Base-by-base conservation (phyloP, 2,329 filamentous ascomycete species). In the Ascomycota sp. region DNA sequence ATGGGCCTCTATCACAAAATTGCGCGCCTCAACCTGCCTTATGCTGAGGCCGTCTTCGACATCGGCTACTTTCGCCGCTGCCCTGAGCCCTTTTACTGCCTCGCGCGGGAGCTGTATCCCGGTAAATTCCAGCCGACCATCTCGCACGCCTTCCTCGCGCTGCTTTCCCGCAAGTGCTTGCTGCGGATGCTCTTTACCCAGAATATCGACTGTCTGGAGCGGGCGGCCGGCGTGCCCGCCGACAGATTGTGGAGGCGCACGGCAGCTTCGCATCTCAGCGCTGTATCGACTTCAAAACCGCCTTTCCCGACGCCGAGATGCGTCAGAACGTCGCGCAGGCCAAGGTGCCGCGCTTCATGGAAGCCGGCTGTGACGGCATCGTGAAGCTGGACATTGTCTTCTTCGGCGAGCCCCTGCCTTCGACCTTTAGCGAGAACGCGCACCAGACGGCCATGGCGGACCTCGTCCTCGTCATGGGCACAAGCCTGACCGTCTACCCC, bases 351-450 rank as follows among this genome's bases (percentile, higher is more conserved):
- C 60, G 56, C 35, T 95, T 86, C 47, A 38, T 53, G 24, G 52
- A 56, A 4, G 44, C 57, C 7, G 47, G 55, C 13, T 95, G 86
- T 47, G 58, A 65, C 23, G 85, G 85, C 0, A 56, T 89, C 3
- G 81, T 94, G 23, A 94, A 94, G 54, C 85, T 85, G 0, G 81
- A 93, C 43, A 93, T 94, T 45, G 82, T 92, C 22, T 94, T 94
- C 55, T 94, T 93, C 41, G 83, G 83, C 30, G 83, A 85, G 47
- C 51, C 65, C 1, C 53, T 85, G 3, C 55, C 56, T 0, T 40
- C 44, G 24, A 36, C 38, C 0, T 59, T 59, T 32, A 41, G 45
- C 1, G 37, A 48, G 15, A 47, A 53, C 19, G 40, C 46, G 7
- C 36, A 56, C 25, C 50, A 75, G 9, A 64, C 69, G 0, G 54